Evolutionary conservation across 129 eudicot species (phyloP).

Genomic region (Dittrichia graveolens): DNA sequence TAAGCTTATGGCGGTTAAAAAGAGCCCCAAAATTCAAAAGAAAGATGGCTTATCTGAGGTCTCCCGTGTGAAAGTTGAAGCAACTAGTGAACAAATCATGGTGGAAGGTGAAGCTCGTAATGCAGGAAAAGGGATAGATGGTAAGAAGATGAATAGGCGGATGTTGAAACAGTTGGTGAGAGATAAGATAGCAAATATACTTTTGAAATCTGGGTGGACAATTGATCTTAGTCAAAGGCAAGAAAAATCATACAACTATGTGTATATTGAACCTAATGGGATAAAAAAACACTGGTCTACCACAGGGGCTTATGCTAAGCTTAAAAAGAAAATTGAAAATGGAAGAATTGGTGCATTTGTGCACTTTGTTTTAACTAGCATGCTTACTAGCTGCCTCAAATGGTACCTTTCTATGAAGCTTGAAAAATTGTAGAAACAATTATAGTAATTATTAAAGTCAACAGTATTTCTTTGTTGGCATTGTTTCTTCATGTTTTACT

Average conservation of each 20-base stretch:
- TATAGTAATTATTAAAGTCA: not conserved
- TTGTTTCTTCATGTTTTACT: not conserved
- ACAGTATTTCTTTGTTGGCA: not conserved
- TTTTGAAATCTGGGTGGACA: slow-evolving; percentile 71
- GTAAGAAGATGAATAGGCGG: slow-evolving; percentile 30
- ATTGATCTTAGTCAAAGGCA: slow-evolving; percentile 63
- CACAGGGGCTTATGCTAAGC: slow-evolving; percentile 60
- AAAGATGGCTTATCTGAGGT: too few species aligned
- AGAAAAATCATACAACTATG: slow-evolving; percentile 49
- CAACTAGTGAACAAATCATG: slow-evolving; percentile 12
- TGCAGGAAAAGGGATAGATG: slow-evolving; percentile 15
- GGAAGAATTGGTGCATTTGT: slow-evolving; percentile 25
- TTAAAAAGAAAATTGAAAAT: slow-evolving; percentile 52
- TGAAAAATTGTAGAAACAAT: not conserved
- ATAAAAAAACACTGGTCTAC: slow-evolving; percentile 66
- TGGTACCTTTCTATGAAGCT: not conserved
- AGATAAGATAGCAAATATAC: slow-evolving; percentile 57
- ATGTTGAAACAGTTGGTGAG: slow-evolving; percentile 51
- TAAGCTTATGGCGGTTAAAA: slow-evolving; percentile 13
- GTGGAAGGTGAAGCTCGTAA: slow-evolving; percentile 3
- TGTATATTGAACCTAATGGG: slow-evolving; percentile 63
- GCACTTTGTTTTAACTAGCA: not conserved
- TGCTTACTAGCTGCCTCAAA: not conserved
- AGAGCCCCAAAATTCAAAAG: slow-evolving; percentile 4
- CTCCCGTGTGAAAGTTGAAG: not conserved